Percentiles rank a stretch among this genome's conserved stretches.
Conservation (phyloP, 1,139 yeast species). For the Pichiaceae sp. region DNA sequence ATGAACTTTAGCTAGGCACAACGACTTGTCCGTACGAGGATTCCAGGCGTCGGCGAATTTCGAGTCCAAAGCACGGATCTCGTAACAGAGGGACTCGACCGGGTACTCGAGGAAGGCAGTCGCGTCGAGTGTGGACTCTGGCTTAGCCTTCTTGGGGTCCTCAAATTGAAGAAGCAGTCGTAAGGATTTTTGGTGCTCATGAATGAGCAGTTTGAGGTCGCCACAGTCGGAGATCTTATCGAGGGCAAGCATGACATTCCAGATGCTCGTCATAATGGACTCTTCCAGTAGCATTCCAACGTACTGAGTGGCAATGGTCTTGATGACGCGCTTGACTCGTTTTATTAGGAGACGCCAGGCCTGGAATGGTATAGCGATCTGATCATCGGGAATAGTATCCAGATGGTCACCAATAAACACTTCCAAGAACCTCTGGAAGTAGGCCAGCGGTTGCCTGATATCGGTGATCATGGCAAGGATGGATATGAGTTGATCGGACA, state of each 20-base stretch:
- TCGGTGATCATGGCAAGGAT: conserved; percentile 63
- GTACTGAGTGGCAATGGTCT: conserved; percentile 36
- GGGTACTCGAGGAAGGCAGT: conserved; percentile 38
- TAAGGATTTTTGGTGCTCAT: conserved; percentile 33
- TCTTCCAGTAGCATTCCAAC: conserved; percentile 49
- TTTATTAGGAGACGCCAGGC: conserved; percentile 31
- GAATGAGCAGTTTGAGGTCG: conserved; percentile 32
- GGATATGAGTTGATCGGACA: conserved; percentile 30
- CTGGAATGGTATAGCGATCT: conserved; percentile 20
- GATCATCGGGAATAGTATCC: neutral
- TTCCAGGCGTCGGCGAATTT: conserved; percentile 62
- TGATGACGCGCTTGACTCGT: conserved; percentile 37
- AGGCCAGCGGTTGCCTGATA: conserved; percentile 42
- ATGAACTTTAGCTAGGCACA: conserved; percentile 36
- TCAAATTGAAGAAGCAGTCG: conserved; percentile 13
- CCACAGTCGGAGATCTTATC: conserved; percentile 36
- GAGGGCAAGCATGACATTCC: conserved; percentile 35
- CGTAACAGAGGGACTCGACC: conserved; percentile 42
- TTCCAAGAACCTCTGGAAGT: conserved; percentile 35
- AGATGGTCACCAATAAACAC: conserved; percentile 17
- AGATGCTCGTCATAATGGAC: conserved; percentile 33
- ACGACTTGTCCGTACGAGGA: conserved; percentile 55
- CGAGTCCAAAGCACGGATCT: conserved; percentile 49
- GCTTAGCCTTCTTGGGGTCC: conserved; percentile 2
- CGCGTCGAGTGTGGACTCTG: conserved; percentile 15